Conservation (phyloP, 805 yeast species). For the Metschnikowia chrysomelidarum region DNA sequence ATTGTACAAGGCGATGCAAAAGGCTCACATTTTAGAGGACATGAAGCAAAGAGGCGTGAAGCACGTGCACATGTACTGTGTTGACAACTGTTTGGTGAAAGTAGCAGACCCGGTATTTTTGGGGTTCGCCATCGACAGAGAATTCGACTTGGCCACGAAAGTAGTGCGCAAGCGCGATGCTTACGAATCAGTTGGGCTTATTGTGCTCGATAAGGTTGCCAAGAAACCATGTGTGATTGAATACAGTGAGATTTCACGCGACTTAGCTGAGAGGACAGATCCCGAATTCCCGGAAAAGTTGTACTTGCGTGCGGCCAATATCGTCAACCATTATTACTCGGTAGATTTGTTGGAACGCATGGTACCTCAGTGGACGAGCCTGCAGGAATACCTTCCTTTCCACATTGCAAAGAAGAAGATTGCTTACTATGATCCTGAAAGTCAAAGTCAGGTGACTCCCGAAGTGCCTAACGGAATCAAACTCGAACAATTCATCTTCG, state of each 20-base stretch:
- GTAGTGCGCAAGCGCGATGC: constrained; percentile 93
- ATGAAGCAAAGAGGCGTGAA: constrained; percentile 65
- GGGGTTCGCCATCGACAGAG: constrained; percentile 73
- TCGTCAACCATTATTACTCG: constrained; percentile 94
- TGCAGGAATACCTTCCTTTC: constrained; percentile 74
- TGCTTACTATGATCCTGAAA: constrained; percentile 48
- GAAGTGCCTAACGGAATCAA: constrained; percentile 83
- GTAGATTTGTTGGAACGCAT: constrained; percentile 61
- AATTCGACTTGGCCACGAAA: constrained; percentile 81
- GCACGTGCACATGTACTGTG: constrained; percentile 96
- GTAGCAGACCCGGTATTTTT: constrained; percentile 90
- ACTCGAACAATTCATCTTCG: constrained; percentile 95
- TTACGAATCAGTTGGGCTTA: constrained; percentile 85
- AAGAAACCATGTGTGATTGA: constrained; percentile 87
- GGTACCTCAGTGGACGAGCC: constrained; percentile 68
- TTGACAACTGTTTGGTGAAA: constrained; percentile 87
- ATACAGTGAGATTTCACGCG: constrained; percentile 82
- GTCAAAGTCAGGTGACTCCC: constrained; percentile 58
- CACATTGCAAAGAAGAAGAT: constrained; percentile 94
- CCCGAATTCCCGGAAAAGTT: constrained; percentile 51
- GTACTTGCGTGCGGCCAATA: constrained; percentile 88
- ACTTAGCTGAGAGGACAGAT: constrained; percentile 66
- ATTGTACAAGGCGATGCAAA: constrained; percentile 75
- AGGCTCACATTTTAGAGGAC: constrained; percentile 65
- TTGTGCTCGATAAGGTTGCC: constrained; percentile 60